Conservation (phyloP, 2,329 filamentous ascomycete species). For the Balansia obtecta region DNA sequence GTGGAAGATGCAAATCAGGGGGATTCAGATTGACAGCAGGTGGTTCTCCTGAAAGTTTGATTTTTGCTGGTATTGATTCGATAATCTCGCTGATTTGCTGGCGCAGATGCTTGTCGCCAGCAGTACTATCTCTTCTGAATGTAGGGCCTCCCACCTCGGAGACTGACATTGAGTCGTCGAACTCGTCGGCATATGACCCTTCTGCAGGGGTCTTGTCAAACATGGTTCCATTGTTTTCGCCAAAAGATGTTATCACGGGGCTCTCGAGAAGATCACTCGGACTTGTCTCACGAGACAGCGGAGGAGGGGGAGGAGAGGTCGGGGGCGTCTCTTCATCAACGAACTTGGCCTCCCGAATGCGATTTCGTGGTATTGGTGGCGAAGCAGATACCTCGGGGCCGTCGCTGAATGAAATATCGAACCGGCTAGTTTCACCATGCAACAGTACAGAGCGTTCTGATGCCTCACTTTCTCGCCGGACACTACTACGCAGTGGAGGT, state of each 20-base stretch:
- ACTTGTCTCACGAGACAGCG: constrained; percentile 10
- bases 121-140: constrained; percentile 22
- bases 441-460: constrained; percentile 27
- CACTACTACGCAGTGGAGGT: constrained; percentile 21
- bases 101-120: constrained; percentile 57
- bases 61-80: constrained; percentile 64
- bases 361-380: constrained; percentile 19
- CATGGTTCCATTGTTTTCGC: constrained; percentile 25
- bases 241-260: constrained; percentile 30
- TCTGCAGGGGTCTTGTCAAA: constrained; percentile 29
- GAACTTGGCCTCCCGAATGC: constrained; percentile 21
- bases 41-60: constrained; percentile 53
- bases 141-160: constrained; percentile 16
- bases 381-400: constrained; percentile 31
- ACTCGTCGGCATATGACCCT: constrained; percentile 33
- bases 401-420: constrained; percentile 29
- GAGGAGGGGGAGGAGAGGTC: constrained; percentile 32
- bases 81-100: constrained; percentile 72
- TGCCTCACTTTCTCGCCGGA: constrained; percentile 18
- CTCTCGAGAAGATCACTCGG: constrained; percentile 33
- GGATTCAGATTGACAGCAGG: constrained; percentile 42
- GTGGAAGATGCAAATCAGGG: constrained; percentile 41
- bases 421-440: constrained; percentile 24
- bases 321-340: constrained; percentile 31
- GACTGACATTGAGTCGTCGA: constrained; percentile 27